These are phyloP conservation scores for Tardiomyces digboiensis DNA, from an alignment of 1,139 yeast species.

Conservation along the genomic window DNA sequence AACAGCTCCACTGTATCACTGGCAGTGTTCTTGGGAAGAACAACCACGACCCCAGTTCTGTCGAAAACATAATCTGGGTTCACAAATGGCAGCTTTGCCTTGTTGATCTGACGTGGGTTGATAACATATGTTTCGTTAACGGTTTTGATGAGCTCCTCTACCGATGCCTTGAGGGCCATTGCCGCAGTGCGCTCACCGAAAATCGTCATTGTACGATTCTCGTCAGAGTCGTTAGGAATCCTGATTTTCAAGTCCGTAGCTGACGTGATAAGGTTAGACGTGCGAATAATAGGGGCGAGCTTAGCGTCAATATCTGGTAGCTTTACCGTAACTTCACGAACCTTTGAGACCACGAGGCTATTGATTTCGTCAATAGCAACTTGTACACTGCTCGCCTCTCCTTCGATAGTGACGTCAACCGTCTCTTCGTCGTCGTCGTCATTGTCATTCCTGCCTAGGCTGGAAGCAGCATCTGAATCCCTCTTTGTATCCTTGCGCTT, in stretches of 20 bases:
- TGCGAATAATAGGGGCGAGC: constrained; percentile 15
- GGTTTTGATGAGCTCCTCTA: constrained; percentile 19
- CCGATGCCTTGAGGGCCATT: constrained; percentile 3
- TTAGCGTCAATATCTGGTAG: constrained; percentile 31
- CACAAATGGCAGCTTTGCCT: constrained; percentile 40
- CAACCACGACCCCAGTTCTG: constrained; percentile 53
- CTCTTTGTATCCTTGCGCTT: constrained; percentile 25
- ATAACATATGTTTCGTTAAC: constrained; percentile 18
- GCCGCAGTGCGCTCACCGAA: constrained; percentile 3
- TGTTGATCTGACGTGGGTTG: constrained; percentile 29
- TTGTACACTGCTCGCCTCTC: constrained; percentile 78
- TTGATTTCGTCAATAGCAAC: constrained; percentile 8
- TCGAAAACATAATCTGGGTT: constrained; percentile 33
- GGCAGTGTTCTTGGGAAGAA: constrained; percentile 37
- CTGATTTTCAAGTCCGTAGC: constrained; percentile 2
- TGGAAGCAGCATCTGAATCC: constrained; percentile 15
- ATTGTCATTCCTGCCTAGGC: constrained; percentile 15
- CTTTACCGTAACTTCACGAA: constrained; percentile 11
- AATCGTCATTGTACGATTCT: neutral
- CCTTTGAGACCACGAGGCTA: neutral
- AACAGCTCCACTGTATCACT: constrained; percentile 46
- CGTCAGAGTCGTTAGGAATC: neutral
- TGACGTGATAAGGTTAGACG: neutral
- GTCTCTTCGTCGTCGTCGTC: constrained; percentile 43
- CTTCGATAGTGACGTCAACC: constrained; percentile 59